Evolutionary conservation across 2,329 filamentous ascomycete genomes (phyloP).

Genomic region (Beauveria sp.): DNA sequence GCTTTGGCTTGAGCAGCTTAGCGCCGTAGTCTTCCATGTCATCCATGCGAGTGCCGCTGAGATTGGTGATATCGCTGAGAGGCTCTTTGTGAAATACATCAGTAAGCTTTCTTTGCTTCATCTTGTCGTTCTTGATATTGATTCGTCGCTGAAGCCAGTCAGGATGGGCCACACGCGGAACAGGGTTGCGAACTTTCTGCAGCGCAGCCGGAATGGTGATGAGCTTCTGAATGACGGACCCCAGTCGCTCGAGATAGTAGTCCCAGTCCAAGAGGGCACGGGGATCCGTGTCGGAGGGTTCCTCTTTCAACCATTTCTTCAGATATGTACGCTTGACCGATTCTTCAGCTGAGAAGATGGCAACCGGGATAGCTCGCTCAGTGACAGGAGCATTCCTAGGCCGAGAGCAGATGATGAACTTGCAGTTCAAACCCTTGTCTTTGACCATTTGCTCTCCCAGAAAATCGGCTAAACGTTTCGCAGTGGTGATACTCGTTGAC

Average conservation of each 20-base stretch:
- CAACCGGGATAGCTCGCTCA: constrained; percentile 86
- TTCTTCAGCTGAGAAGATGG: constrained; percentile 93
- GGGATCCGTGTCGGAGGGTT: constrained; percentile 84
- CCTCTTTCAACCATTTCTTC: constrained; percentile 92
- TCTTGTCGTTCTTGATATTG: constrained; percentile 88
- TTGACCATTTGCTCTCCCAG: constrained; percentile 98
- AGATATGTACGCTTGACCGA: constrained; percentile 82
- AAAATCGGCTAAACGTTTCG: constrained; percentile 89
- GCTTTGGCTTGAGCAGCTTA: constrained; percentile 58
- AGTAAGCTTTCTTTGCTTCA: constrained; percentile 98
- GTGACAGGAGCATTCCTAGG: constrained; percentile 89
- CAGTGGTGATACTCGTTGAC: constrained; percentile 98
- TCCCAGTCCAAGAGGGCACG: constrained; percentile 89
- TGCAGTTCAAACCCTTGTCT: constrained; percentile 98
- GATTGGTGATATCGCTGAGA: constrained; percentile 64
- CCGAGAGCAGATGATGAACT: constrained; percentile 91
- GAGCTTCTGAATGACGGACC: constrained; percentile 96
- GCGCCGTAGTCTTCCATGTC: constrained; percentile 80
- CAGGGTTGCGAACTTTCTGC: constrained; percentile 90
- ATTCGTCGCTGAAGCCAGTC: constrained; percentile 95
- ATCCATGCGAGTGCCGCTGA: constrained; percentile 43
- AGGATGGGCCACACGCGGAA: constrained; percentile 85
- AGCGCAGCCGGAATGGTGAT: constrained; percentile 97
- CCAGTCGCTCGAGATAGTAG: constrained; percentile 92
- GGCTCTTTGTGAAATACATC: constrained; percentile 73